These are phyloP conservation scores for Starmerella stigmatis DNA, from an alignment of 805 yeast genomes.

Conservation along the genomic window DNA sequence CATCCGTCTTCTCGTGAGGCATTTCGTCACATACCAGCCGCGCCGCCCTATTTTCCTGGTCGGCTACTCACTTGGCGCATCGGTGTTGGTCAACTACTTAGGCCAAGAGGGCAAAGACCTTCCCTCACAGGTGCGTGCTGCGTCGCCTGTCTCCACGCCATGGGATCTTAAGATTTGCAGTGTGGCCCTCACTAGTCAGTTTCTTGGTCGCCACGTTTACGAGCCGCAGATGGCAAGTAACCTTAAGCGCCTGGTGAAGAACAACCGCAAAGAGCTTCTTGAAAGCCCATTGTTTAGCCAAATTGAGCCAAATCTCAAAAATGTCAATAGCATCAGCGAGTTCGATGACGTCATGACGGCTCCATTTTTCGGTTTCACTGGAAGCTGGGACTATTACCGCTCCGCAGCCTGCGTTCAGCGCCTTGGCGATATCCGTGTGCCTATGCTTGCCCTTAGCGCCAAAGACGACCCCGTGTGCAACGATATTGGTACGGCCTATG, in stretches of 20 bases:
- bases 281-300: slow-evolving; percentile 27
- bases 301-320: slow-evolving; percentile 23
- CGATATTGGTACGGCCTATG: slow-evolving; percentile 40
- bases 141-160: slow-evolving; percentile 53
- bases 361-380: slow-evolving; percentile 52
- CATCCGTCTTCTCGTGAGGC: slow-evolving; percentile 44
- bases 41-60: slow-evolving; percentile 52
- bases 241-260: slow-evolving; percentile 36
- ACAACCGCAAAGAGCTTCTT: slow-evolving; percentile 35
- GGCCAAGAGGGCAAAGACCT: slow-evolving; percentile 45
- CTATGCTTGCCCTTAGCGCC: slow-evolving; percentile 53
- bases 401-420: slow-evolving; percentile 49
- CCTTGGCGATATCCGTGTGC: slow-evolving; percentile 46
- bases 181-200: slow-evolving; percentile 34
- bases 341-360: slow-evolving; percentile 62
- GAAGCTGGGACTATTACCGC: slow-evolving; percentile 56
- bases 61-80: slow-evolving; percentile 78
- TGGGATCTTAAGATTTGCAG: slow-evolving; percentile 59
- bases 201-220: slow-evolving; percentile 40
- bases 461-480: slow-evolving; percentile 69
- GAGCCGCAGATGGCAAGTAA: slow-evolving; percentile 43
- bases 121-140: slow-evolving; percentile 38
- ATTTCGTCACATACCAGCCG: slow-evolving; percentile 45
- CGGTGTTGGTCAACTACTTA: slow-evolving; percentile 57
- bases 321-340: slow-evolving; percentile 35